A percentile compares a stretch with the other conserved stretches of the same genome.
These are phyloP conservation scores for Bipolaris victoriae DNA, from an alignment of 2,329 filamentous ascomycete species.

Conservation along the genomic window DNA sequence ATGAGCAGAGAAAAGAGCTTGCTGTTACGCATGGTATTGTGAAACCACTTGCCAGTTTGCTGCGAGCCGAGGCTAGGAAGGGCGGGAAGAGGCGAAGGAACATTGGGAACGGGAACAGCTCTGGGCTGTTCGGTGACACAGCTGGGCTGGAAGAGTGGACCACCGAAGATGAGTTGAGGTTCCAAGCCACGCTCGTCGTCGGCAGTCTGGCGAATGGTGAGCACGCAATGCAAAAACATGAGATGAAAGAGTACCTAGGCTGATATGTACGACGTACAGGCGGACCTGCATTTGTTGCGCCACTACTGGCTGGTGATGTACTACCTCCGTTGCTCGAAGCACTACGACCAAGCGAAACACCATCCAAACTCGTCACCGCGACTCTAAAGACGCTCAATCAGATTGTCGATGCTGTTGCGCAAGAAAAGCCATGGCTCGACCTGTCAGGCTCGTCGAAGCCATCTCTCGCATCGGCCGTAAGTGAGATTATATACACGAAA, in stretches of 20 bases:
- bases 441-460: constrained; percentile 61
- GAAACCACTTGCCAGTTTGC: constrained; percentile 62
- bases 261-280: constrained; percentile 57
- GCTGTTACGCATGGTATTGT: constrained; percentile 75
- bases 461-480: constrained; percentile 52
- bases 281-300: constrained; percentile 77
- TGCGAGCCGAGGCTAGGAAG: constrained; percentile 54
- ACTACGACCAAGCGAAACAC: constrained; percentile 69
- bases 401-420: constrained; percentile 68
- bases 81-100: constrained; percentile 57
- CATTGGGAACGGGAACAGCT: constrained; percentile 40
- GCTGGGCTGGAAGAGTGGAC: constrained; percentile 50
- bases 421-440: constrained; percentile 60
- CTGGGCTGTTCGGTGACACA: constrained; percentile 15
- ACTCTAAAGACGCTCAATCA: constrained; percentile 76
- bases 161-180: constrained; percentile 70
- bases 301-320: constrained; percentile 71
- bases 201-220: constrained; percentile 84
- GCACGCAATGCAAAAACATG: constrained; percentile 25
- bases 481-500: constrained; percentile 64
- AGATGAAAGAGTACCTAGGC: constrained; percentile 13
- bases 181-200: constrained; percentile 85
- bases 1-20: constrained; percentile 82
- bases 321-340: constrained; percentile 74
- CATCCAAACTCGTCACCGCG: constrained; percentile 71